Conservation (phyloP, 148 eudicot genomes). For the Fagopyrum homotropicum region DNA sequence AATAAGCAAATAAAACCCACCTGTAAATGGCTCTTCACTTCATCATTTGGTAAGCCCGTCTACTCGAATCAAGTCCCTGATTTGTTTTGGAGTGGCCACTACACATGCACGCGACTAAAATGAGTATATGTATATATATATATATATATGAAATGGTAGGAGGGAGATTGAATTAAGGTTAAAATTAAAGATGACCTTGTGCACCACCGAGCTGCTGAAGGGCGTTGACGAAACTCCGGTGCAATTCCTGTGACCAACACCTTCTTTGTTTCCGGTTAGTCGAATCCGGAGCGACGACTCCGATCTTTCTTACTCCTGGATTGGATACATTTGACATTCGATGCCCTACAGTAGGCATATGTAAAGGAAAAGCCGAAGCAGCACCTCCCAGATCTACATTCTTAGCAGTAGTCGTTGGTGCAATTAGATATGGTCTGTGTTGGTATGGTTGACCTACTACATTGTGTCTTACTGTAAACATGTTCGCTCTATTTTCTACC, state of each 20-base stretch:
- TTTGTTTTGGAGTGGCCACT: slow-evolving; percentile 94
- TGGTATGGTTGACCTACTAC: neutral
- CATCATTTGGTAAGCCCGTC: slow-evolving; percentile 92
- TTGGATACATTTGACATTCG: neutral
- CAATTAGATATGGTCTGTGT: neutral
- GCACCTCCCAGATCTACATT: neutral
- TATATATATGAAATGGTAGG: too few relatives aligned
- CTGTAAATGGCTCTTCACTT: slow-evolving; percentile 91
- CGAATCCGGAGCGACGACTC: slow-evolving; percentile 20
- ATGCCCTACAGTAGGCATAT: neutral
- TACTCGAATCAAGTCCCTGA: slow-evolving; percentile 79
- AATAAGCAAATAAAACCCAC: slow-evolving; percentile 26
- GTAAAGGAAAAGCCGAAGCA: neutral
- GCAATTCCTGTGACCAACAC: slow-evolving; percentile 86
- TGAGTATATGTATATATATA: too few relatives aligned
- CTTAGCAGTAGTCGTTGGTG: neutral
- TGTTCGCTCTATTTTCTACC: neutral
- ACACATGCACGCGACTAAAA: neutral
- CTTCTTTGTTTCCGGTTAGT: slow-evolving; percentile 65
- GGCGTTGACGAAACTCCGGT: slow-evolving; percentile 64
- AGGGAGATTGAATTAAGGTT: neutral
- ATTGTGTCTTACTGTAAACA: neutral
- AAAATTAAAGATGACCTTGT: slow-evolving; percentile 45
- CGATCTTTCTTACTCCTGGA: neutral
- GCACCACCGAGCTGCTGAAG: slow-evolving; percentile 76